Conservation (phyloP, 495 filamentous ascomycete genomes). For the Penicillium salamii region DNA sequence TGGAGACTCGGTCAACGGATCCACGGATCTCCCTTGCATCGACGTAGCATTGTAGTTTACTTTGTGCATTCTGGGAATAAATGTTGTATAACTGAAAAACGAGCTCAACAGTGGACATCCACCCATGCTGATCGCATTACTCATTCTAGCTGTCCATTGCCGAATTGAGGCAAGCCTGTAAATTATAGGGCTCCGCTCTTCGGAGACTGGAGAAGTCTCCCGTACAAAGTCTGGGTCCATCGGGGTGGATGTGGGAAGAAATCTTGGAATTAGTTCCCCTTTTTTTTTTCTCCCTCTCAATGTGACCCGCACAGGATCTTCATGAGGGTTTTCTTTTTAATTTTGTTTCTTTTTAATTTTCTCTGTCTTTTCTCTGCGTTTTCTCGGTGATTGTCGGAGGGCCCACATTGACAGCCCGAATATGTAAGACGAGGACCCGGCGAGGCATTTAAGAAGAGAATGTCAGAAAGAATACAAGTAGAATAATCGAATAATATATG, state of each 20-base stretch:
- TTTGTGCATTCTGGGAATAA: not conserved
- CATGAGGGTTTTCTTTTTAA: not conserved
- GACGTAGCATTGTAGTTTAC: not conserved
- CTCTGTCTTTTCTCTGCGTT: not conserved
- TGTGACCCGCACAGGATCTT: conserved; percentile 3
- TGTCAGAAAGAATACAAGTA: too few species aligned
- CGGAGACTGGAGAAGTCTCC: conserved; percentile 4
- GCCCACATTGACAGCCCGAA: not conserved
- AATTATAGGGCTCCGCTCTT: not conserved
- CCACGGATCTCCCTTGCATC: not conserved
- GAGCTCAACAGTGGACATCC: not conserved
- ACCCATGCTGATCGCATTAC: conserved; percentile 1
- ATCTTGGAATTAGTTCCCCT: not conserved
- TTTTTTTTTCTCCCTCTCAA: not conserved
- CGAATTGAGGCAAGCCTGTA: not conserved
- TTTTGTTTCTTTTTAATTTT: not conserved
- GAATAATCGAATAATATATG: too few species aligned
- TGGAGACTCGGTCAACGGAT: not conserved
- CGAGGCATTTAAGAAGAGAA: too few species aligned
- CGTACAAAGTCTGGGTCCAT: not conserved
- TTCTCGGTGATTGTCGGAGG: conserved; percentile 1
- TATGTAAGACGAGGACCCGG: too few species aligned
- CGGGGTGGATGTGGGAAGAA: conserved; percentile 6
- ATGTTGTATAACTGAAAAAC: not conserved
- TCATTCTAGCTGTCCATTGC: not conserved